A percentile compares a stretch with the other conserved stretches of the same genome.
These are phyloP conservation scores for Aspergillus ochraceoroseus DNA, from an alignment of 2,329 filamentous ascomycete genomes.

Conservation along the genomic window DNA sequence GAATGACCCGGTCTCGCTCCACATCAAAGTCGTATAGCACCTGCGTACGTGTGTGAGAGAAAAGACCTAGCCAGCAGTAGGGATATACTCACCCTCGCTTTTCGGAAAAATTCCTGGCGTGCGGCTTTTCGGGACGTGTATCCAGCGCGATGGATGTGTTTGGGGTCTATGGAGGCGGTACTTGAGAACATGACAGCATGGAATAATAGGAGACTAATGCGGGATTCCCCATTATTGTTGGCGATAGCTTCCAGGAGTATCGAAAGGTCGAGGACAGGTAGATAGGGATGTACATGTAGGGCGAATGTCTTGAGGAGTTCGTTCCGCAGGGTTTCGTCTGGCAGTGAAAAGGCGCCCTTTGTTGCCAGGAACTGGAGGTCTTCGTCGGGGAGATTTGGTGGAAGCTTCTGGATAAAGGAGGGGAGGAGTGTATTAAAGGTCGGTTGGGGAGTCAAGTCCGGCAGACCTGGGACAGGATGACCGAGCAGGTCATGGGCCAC, in stretches of 20 bases:
- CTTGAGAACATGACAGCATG: slow-evolving; percentile 86
- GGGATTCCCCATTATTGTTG: slow-evolving; percentile 56
- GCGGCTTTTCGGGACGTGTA: slow-evolving; percentile 69
- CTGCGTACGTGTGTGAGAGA: too few species aligned
- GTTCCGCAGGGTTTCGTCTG: slow-evolving; percentile 61
- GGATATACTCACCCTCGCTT: slow-evolving; percentile 60
- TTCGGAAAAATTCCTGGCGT: slow-evolving; percentile 74
- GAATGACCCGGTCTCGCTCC: slow-evolving; percentile 71
- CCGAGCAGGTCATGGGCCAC: slow-evolving; percentile 10
- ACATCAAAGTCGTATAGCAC: slow-evolving; percentile 85
- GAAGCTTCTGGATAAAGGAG: slow-evolving; percentile 2
- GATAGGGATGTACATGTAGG: slow-evolving; percentile 80
- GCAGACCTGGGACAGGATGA: slow-evolving; percentile 2
- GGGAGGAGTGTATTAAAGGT: not conserved
- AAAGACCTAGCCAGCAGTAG: too few species aligned
- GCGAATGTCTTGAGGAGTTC: slow-evolving; percentile 71
- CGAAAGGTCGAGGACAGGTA: slow-evolving; percentile 67
- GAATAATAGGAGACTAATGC: slow-evolving; percentile 70
- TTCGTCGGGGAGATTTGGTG: slow-evolving; percentile 4
- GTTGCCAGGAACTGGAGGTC: slow-evolving; percentile 59
- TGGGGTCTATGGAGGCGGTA: slow-evolving; percentile 73
- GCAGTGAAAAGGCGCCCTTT: slow-evolving; percentile 73
- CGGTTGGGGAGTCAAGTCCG: not conserved
- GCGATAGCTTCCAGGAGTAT: slow-evolving; percentile 50
- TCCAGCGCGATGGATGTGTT: slow-evolving; percentile 64